Conservation (phyloP, 257 asterid genomes). For the Prunella vulgaris region DNA sequence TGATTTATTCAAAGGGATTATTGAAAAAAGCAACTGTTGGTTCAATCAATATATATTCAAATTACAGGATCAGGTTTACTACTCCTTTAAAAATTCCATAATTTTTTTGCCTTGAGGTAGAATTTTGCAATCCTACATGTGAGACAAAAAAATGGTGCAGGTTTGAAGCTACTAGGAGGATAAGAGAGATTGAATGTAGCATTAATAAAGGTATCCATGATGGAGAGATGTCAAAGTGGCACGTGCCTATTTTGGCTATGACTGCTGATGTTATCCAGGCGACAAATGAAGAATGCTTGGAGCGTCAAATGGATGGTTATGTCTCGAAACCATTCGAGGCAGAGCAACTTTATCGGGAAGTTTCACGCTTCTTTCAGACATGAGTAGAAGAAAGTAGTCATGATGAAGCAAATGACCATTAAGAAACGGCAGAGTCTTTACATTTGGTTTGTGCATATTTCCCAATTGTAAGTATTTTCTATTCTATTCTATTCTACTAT, state of each 20-base stretch:
- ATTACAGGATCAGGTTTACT: no score
- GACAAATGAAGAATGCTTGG: slow-evolving; percentile 61
- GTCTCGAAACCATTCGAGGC: slow-evolving; percentile 95
- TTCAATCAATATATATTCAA: no score
- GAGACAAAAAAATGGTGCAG: slow-evolving; percentile 36
- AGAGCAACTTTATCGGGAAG: slow-evolving; percentile 87
- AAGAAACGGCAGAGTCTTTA: slow-evolving; percentile 5
- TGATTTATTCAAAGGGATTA: no score
- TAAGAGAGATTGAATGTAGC: slow-evolving; percentile 49
- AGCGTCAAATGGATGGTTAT: slow-evolving; percentile 79
- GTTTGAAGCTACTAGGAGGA: slow-evolving; percentile 74
- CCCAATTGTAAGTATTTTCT: slow-evolving; percentile 32
- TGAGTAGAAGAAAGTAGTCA: slow-evolving; percentile 21
- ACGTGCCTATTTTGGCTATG: slow-evolving; percentile 90
- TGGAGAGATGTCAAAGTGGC: slow-evolving; percentile 71
- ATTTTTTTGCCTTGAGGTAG: no score
- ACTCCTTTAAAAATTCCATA: no score
- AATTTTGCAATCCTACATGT: no score
- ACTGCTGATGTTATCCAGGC: slow-evolving; percentile 97
- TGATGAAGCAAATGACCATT: not conserved
- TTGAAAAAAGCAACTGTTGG: no score
- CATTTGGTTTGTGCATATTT: slow-evolving; percentile 36
- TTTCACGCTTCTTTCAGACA: slow-evolving; percentile 59
- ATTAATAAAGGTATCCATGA: slow-evolving; percentile 37
- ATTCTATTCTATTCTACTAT: not conserved